Evolutionary conservation across 306 rosid genomes (phyloP).

Genomic region (Mucuna pruriens): DNA sequence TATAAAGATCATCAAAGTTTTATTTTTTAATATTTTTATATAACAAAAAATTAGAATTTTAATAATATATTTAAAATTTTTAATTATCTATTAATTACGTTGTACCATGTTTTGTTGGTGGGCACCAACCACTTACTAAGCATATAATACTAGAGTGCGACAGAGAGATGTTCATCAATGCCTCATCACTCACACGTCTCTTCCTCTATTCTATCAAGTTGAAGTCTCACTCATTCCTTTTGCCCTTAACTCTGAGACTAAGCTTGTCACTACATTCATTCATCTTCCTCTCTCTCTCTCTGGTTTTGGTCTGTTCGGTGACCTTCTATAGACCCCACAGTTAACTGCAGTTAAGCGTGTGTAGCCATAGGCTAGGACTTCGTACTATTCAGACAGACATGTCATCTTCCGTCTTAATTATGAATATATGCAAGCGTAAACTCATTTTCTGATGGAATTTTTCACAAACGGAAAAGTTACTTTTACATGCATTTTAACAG

Average conservation of each 20-base stretch:
- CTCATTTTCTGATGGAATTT: background rate
- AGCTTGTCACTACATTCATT: conserved; percentile 49
- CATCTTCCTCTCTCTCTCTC: background rate
- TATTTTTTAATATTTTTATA: too few relatives aligned
- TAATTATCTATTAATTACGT: too few relatives aligned
- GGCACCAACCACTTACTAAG: background rate
- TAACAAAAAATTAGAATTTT: too few relatives aligned
- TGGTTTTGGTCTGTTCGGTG: conserved; percentile 14
- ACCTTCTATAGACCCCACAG: conserved; percentile 37
- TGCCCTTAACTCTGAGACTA: conserved; percentile 51
- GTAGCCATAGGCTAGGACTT: conserved; percentile 10
- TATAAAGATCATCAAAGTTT: too few relatives aligned
- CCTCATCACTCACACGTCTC: background rate
- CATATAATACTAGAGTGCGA: background rate
- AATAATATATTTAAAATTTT: too few relatives aligned
- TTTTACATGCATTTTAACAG: background rate
- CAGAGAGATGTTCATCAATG: background rate
- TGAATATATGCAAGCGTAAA: background rate
- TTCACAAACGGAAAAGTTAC: background rate
- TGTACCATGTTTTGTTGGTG: too few relatives aligned
- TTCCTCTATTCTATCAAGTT: conserved; percentile 28
- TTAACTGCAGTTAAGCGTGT: conserved; percentile 47
- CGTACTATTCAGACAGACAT: background rate
- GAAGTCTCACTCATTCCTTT: conserved; percentile 70
- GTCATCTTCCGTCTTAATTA: background rate